Evolutionary conservation across 1,139 yeast species (phyloP).

Genomic region (Taphrina deformans): DNA sequence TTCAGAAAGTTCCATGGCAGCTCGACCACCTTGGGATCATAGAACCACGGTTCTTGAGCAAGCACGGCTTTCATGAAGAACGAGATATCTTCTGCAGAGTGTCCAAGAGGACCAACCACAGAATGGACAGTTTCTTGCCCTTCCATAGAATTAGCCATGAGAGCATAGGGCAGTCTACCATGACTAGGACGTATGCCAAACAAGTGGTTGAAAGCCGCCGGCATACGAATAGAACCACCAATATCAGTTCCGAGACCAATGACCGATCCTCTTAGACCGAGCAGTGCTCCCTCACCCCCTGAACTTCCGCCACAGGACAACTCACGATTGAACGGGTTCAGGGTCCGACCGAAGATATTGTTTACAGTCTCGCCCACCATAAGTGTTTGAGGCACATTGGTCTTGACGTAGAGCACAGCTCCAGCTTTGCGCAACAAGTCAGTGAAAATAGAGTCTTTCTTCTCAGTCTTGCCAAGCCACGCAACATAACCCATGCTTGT

Average conservation of each 20-base stretch:
- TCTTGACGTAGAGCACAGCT: slow-evolving; percentile 62
- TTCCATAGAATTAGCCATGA: slow-evolving; percentile 45
- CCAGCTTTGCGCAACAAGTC: slow-evolving; percentile 51
- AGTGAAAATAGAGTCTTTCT: slow-evolving; percentile 46
- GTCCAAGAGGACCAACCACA: slow-evolving; percentile 51
- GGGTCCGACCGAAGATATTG: slow-evolving; percentile 49
- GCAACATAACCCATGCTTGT: slow-evolving; percentile 49
- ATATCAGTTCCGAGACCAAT: slow-evolving; percentile 61
- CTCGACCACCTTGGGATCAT: slow-evolving; percentile 53
- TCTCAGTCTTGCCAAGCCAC: slow-evolving; percentile 41
- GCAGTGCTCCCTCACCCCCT: slow-evolving; percentile 60
- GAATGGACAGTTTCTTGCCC: slow-evolving; percentile 49
- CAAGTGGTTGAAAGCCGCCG: slow-evolving; percentile 55
- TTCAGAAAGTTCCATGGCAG: slow-evolving; percentile 53
- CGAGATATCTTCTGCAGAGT: slow-evolving; percentile 57
- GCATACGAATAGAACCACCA: slow-evolving; percentile 62
- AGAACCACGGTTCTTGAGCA: slow-evolving; percentile 56
- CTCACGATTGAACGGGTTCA: slow-evolving; percentile 50
- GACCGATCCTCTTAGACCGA: slow-evolving; percentile 51
- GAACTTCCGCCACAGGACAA: slow-evolving; percentile 56
- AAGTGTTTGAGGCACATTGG: slow-evolving; percentile 58
- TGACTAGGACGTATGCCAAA: slow-evolving; percentile 54
- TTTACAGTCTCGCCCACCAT: slow-evolving; percentile 47
- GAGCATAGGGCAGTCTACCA: slow-evolving; percentile 49
- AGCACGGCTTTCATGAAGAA: slow-evolving; percentile 56